phyloP scores from a whole-genome alignment of 441 rosid species.

The Adansonia gregorii region DNA sequence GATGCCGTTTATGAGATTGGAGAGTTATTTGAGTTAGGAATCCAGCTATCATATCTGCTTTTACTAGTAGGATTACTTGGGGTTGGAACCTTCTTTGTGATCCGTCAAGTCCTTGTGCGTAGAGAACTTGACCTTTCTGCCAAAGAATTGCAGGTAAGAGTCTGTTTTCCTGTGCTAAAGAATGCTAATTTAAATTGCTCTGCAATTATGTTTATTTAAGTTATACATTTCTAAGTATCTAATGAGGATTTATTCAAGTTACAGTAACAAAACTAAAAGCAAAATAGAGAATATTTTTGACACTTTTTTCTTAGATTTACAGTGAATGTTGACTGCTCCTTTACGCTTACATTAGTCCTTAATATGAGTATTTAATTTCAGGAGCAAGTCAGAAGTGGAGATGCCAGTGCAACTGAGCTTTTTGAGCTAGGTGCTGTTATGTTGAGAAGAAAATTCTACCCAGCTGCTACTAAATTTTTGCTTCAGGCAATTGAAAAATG shows the following conservation, averaged over 20 bases:
- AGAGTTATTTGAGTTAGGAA: conserved; percentile 85
- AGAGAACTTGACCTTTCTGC: conserved; percentile 99
- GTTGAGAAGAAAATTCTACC: conserved; percentile 90
- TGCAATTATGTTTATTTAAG: neutral
- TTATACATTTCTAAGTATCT: neutral
- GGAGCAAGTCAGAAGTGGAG: conserved; percentile 99
- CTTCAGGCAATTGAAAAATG: conserved; percentile 90
- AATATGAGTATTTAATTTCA: conserved; percentile 34
- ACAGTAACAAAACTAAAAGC: neutral
- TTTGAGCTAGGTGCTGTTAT: conserved; percentile 98
- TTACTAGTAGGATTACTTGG: conserved; percentile 82
- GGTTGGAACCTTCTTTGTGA: conserved; percentile 85
- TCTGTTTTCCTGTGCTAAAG: neutral
- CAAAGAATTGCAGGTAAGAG: conserved; percentile 82
- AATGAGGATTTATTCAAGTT: neutral
- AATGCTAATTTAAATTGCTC: conserved; percentile 1
- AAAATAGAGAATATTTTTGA: conserved; percentile 1
- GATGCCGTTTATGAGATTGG: conserved; percentile 70
- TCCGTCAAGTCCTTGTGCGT: conserved; percentile 94
- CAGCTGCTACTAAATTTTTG: conserved; percentile 86
- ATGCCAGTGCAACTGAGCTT: conserved; percentile 90
- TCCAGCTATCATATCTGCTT: conserved; percentile 86
- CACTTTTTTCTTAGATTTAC: conserved; percentile 11
- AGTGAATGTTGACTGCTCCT: neutral
- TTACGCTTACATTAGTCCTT: neutral